A percentile compares a stretch with the other conserved stretches of the same genome.
phyloP scores from a whole-genome alignment of 345 rosid species.

The Clausena lansium region DNA sequence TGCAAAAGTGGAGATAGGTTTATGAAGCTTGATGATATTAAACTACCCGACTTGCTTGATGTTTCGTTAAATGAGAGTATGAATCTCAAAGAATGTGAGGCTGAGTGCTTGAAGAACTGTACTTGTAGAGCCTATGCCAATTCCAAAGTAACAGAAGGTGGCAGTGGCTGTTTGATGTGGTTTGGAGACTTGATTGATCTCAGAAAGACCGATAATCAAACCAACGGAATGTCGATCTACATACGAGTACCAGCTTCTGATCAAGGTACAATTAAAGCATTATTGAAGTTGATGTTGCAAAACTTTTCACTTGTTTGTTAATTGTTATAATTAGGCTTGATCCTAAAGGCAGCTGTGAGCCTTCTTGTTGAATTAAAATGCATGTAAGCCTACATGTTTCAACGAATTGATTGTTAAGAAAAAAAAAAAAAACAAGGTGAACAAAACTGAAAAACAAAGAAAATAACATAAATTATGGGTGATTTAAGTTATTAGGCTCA shows the following conservation, averaged over 20 bases:
- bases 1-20: background rate
- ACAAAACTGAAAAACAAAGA: no score
- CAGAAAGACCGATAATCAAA: background rate
- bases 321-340: background rate
- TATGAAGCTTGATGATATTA: background rate
- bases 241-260: background rate
- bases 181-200: background rate
- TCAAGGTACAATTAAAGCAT: background rate
- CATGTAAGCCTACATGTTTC: background rate
- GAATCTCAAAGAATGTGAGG: background rate
- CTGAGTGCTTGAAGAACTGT: background rate
- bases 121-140: background rate
- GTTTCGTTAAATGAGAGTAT: background rate
- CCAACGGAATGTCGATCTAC: background rate
- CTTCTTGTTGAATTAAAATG: no score
- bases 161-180: background rate
- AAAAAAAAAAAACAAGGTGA: background rate
- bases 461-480: no score
- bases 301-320: background rate
- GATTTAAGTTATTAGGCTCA: no score
- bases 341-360: background rate
- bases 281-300: background rate
- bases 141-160: background rate
- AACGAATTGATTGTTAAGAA: background rate
- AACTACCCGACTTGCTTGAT: background rate